Evolutionary conservation across 805 yeast species (phyloP).

Genomic region (Schwanniomyces sp.): DNA sequence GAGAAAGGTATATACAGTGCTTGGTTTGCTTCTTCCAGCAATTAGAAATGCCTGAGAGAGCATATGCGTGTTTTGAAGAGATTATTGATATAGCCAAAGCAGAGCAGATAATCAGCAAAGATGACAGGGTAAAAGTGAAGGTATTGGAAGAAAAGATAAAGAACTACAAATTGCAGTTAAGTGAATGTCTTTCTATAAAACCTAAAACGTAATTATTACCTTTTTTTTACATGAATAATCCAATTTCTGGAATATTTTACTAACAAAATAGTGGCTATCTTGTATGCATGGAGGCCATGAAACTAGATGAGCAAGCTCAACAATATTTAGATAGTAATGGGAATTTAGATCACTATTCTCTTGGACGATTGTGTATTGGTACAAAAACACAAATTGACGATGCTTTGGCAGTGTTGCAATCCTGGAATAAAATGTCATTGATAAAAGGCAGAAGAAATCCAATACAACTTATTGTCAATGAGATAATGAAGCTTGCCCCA

Average conservation of each 20-base stretch:
- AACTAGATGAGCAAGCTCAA: slow-evolving; percentile 22
- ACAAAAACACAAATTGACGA: slow-evolving; percentile 5
- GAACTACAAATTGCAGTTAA: slow-evolving; percentile 4
- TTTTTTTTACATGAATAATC: background rate
- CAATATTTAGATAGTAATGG: slow-evolving; percentile 13
- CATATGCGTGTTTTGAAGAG: slow-evolving; percentile 10
- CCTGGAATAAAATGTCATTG: background rate
- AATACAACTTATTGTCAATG: slow-evolving; percentile 8
- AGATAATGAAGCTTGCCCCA: slow-evolving; percentile 14
- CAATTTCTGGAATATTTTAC: background rate
- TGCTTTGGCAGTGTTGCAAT: background rate
- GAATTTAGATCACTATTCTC: slow-evolving; percentile 14
- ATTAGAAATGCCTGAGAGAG: slow-evolving; percentile 11
- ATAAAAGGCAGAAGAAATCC: slow-evolving; percentile 3
- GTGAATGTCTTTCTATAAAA: background rate
- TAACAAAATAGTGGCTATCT: background rate
- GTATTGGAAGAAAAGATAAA: slow-evolving; percentile 1
- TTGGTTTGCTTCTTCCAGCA: slow-evolving; percentile 15
- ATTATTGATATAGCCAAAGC: slow-evolving; percentile 9
- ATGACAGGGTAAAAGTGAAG: background rate
- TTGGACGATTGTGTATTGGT: slow-evolving; percentile 15
- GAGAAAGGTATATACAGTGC: slow-evolving; percentile 13
- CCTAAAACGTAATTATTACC: slow-evolving; percentile 3
- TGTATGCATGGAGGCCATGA: background rate
- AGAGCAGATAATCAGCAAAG: slow-evolving; percentile 4